phyloP scores from a whole-genome alignment of 2,329 filamentous ascomycete species.

The Alternaria postmessia region DNA sequence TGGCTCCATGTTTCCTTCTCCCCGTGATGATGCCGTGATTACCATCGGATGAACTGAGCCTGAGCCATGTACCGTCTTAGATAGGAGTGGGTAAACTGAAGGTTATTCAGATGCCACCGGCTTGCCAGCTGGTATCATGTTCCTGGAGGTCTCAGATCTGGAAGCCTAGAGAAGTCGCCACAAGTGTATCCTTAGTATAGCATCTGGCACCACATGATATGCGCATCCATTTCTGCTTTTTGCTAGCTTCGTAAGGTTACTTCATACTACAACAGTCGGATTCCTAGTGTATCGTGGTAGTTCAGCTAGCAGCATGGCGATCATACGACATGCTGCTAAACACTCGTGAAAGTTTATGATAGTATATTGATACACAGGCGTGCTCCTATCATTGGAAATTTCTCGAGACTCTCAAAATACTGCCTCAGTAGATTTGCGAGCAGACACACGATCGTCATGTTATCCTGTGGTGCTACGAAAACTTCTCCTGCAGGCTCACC shows the following conservation, averaged over 20 bases:
- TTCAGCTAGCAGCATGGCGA: no score
- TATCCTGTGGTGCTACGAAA: neutral
- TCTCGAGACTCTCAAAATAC: no score
- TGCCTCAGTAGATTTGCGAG: no score
- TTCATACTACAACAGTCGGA: no score
- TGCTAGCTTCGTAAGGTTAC: no score
- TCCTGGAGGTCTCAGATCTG: neutral
- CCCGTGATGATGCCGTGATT: neutral
- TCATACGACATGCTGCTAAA: no score
- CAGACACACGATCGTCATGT: neutral
- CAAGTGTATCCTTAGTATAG: neutral
- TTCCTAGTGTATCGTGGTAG: no score
- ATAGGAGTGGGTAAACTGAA: neutral
- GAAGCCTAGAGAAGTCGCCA: neutral
- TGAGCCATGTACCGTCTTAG: neutral
- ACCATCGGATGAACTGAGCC: neutral
- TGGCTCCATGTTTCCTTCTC: neutral
- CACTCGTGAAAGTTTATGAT: no score
- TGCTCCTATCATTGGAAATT: no score
- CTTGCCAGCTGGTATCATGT: neutral
- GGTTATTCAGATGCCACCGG: neutral
- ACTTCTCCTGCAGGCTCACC: slow-evolving; percentile 2
- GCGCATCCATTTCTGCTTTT: no score
- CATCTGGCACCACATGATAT: neutral
- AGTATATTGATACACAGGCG: no score